These are phyloP conservation scores for Sungouiella blattae DNA, from an alignment of 805 yeast genomes.

Conservation along the genomic window DNA sequence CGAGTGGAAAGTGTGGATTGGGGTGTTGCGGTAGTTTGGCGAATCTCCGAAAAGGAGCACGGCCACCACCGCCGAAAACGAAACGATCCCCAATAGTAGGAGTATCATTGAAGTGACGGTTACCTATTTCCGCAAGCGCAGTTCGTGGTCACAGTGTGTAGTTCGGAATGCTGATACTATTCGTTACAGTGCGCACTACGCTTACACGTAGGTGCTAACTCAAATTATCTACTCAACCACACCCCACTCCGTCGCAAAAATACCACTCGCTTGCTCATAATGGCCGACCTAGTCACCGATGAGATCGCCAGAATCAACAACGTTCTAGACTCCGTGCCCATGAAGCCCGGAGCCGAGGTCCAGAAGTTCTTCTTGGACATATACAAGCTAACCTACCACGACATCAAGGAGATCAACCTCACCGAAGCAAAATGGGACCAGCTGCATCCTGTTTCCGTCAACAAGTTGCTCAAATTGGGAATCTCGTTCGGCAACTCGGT, in stretches of 20 bases:
- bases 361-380: slow-evolving; percentile 27
- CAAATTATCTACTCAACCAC: no score
- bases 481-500: slow-evolving; percentile 41
- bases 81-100: slow-evolving; percentile 4
- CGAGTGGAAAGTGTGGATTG: slow-evolving; percentile 22
- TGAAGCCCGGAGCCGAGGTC: slow-evolving; percentile 16
- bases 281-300: slow-evolving; percentile 16
- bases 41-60: slow-evolving; percentile 47
- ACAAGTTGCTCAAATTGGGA: slow-evolving; percentile 37
- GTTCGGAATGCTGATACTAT: no score
- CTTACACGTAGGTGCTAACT: no score
- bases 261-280: slow-evolving; percentile 1
- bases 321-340: slow-evolving; percentile 34
- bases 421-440: slow-evolving; percentile 14
- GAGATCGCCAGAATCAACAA: slow-evolving; percentile 23
- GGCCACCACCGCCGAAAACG: slow-evolving; percentile 16
- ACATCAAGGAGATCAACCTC: slow-evolving; percentile 20
- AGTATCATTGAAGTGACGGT: slow-evolving; percentile 11
- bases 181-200: no score
- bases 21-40: slow-evolving; percentile 38
- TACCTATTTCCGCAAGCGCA: no score
- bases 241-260: no score
- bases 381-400: slow-evolving; percentile 24
- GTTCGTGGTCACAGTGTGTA: no score
- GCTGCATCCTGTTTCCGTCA: slow-evolving; percentile 30